Conservation (phyloP, 1,139 yeast species). For the Hemisphaericaspora subhashii region DNA sequence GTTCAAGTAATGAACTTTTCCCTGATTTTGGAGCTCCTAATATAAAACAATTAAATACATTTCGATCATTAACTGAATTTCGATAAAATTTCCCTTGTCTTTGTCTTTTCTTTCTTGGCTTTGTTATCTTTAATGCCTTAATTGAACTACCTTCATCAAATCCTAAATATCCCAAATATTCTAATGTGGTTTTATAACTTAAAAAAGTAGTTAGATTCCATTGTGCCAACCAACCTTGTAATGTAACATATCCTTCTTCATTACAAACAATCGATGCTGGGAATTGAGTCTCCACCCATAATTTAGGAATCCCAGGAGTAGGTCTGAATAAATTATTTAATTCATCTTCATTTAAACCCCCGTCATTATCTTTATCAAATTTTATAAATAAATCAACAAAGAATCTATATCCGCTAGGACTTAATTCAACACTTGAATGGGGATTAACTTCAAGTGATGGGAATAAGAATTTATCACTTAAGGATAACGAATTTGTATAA, state of each 20-base stretch:
- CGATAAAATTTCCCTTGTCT: slow-evolving; percentile 67
- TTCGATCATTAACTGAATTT: slow-evolving; percentile 73
- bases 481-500: slow-evolving; percentile 86
- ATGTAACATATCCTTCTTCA: slow-evolving; percentile 82
- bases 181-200: slow-evolving; percentile 80
- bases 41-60: slow-evolving; percentile 86
- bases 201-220: slow-evolving; percentile 95
- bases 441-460: slow-evolving; percentile 80
- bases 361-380: slow-evolving; percentile 93
- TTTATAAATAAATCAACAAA: slow-evolving; percentile 83
- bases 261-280: slow-evolving; percentile 87
- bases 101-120: slow-evolving; percentile 67
- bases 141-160: slow-evolving; percentile 58
- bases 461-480: slow-evolving; percentile 71
- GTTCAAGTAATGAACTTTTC: slow-evolving; percentile 76
- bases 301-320: slow-evolving; percentile 86
- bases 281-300: slow-evolving; percentile 84
- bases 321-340: slow-evolving; percentile 69
- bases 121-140: slow-evolving; percentile 78
- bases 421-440: slow-evolving; percentile 81
- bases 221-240: slow-evolving; percentile 98
- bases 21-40: slow-evolving; percentile 87
- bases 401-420: slow-evolving; percentile 92
- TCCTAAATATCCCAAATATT: slow-evolving; percentile 86
- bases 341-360: slow-evolving; percentile 81